Evolutionary conservation across 2,329 filamentous ascomycete genomes (phyloP).

Genomic region (Nemania serpens): DNA sequence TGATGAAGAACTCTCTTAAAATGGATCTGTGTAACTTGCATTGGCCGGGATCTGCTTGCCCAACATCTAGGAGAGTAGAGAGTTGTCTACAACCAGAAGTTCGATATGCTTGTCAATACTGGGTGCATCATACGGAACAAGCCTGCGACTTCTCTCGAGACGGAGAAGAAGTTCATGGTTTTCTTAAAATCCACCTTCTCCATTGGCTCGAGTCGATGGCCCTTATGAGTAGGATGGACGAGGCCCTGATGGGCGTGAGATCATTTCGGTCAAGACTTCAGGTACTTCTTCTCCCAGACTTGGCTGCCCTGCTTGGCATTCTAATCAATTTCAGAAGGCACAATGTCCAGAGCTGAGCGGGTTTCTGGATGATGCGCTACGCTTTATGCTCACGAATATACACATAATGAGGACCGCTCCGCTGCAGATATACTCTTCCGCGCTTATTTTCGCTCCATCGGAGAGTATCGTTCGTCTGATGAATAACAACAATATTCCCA

Average conservation of each 20-base stretch:
- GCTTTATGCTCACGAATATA: conserved; percentile 36
- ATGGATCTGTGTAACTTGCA: conserved; percentile 13
- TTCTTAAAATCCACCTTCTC: conserved; percentile 15
- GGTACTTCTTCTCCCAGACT: conserved; percentile 15
- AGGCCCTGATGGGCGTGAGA: conserved; percentile 27
- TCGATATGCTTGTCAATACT: conserved; percentile 26
- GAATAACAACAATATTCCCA: conserved; percentile 28
- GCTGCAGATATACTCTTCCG: conserved; percentile 43
- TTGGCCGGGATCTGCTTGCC: conserved; percentile 14
- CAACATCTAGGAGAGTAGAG: conserved; percentile 9
- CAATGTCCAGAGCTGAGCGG: neutral
- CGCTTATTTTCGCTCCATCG: conserved; percentile 40
- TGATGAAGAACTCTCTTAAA: conserved; percentile 13
- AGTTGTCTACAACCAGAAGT: conserved; percentile 15
- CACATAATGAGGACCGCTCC: conserved; percentile 35
- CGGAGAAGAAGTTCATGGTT: conserved; percentile 3
- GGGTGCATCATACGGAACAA: conserved; percentile 18
- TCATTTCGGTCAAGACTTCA: conserved; percentile 18
- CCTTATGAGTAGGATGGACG: conserved; percentile 8
- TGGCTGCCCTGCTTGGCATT: neutral
- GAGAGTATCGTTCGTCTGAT: conserved; percentile 35
- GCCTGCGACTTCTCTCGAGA: neutral
- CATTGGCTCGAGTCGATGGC: conserved; percentile 21
- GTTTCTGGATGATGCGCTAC: conserved; percentile 36
- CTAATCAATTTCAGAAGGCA: conserved; percentile 13